Evolutionary conservation across 345 rosid genomes (phyloP).

Genomic region (Populus pruinosa): DNA sequence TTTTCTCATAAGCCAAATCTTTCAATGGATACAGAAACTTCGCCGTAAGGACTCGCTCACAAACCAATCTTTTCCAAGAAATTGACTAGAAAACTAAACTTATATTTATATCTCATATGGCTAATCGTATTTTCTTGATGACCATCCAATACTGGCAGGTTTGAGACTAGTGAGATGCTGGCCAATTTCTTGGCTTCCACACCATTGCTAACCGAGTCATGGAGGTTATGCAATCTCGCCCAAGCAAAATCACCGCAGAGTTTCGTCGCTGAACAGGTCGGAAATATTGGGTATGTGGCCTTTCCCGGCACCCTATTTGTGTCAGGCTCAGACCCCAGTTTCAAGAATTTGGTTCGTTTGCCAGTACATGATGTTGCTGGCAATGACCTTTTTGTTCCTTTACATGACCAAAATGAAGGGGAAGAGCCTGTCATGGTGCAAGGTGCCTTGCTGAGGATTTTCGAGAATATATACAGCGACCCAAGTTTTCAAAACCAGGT

Average conservation of each 20-base stretch:
- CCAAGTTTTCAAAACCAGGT: constrained; percentile 45
- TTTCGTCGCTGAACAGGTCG: constrained; percentile 29
- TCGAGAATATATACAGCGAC: constrained; percentile 19
- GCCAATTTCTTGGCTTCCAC: constrained; percentile 61
- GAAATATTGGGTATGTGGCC: constrained; percentile 47
- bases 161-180: constrained; percentile 77
- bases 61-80: not conserved
- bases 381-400: constrained; percentile 33
- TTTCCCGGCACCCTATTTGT: constrained; percentile 39
- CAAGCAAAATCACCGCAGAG: constrained; percentile 6
- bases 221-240: constrained; percentile 51
- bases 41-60: constrained; percentile 19
- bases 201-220: constrained; percentile 46
- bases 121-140: not conserved
- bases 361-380: not conserved
- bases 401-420: constrained; percentile 25
- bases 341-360: constrained; percentile 17
- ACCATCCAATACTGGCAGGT: constrained; percentile 19
- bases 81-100: not conserved
- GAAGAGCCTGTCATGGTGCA: constrained; percentile 52
- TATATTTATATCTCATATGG: not conserved
- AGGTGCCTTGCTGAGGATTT: constrained; percentile 36
- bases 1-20: not conserved
- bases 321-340: constrained; percentile 1
- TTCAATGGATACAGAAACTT: constrained; percentile 34